Evolutionary conservation across 768 basidiomycete genomes (phyloP), one percentile per base, ranked within the genome.

Genomic region (Rhodotorula sphaerocarpa): DNA sequence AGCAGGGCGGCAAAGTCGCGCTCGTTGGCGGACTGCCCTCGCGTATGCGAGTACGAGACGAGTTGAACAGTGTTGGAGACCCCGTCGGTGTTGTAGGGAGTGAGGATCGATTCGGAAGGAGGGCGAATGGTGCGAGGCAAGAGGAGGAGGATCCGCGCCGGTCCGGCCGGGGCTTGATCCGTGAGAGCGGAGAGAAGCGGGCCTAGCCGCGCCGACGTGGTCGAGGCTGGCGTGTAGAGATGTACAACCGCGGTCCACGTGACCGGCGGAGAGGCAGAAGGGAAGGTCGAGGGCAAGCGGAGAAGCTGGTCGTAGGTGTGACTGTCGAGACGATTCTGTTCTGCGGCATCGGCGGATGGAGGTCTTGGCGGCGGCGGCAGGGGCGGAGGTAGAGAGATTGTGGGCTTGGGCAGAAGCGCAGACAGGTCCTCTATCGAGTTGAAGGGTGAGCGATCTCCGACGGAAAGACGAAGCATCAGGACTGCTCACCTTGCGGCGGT

Each of bases 271-370:
- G 39, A 42, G n/a, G 25, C 42, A 39, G 7, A 20, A 20, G 55
- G 52, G 30, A 59, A 27, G n/a, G 67, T 43, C 6, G 67, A 61
- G 15, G 67, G 60, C 10, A 69, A 53, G 15, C 48, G 50, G 16
- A 63, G 50, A n/a, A 69, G 41, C 45, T 65, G 56, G 5, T 59
- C 3, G 44, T 65, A 63, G 10, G 63, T 51, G 42, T 66, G 65
- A 15, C 36, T 39, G 36, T 39, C 36, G 36, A n/a, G n/a, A n/a
- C n/a, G n/a, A n/a, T n/a, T n/a, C n/a, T n/a, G n/a, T n/a, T n/a
- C n/a, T n/a, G n/a, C n/a, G n/a, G n/a, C n/a, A n/a, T n/a, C n/a
- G n/a, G n/a, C n/a, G n/a, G n/a, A n/a, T n/a, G n/a, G n/a, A n/a
- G 36, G 36, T 39, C 36, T 9, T 9, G 36, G 36, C 0, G 46